Evolutionary conservation across 2,329 filamentous ascomycete genomes (phyloP), one percentile per base, ranked within the genome.

Genomic region (Fusarium sp.): DNA sequence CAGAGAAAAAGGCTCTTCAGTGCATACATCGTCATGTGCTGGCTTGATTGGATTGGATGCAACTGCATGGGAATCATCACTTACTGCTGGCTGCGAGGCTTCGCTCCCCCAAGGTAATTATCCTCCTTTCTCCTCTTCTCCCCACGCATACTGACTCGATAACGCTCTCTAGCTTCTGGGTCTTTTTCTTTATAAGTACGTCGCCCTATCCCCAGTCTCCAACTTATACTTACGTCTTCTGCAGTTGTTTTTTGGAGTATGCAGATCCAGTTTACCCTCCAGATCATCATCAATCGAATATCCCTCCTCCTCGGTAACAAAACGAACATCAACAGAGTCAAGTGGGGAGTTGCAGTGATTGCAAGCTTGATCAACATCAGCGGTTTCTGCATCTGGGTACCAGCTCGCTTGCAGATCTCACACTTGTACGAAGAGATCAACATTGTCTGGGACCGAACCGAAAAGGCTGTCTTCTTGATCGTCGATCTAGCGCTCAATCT

Each of bases 261-360:
- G 69, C 71, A 73, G 45, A 73, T 73, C 15, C 71, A 73, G 17
- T 73, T 73, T 17, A 73, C 69, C 15, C 24, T 73, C 5, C 71
- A 73, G 33, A 73, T 73, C 18, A 73, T 73, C 49, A 73, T 73
- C 49, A 73, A 73, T 38, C 69, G 71, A 17, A 73, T 73, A 58
- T 66, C 71, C 2, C 71, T 73, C 4, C 35, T 73, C 2, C 31
- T 73, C 10, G 56, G 24, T n/a, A 70, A 66, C 48, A 73, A 73
- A 36, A 39, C 26, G 17, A 70, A 36, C 5, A 66, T 73, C 45
- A 66, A 63, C 62, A 57, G 35, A 26, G 54, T 73, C 54, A 73
- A 73, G 22, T 70, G 61, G 69, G 55, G 41, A 31, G 70, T 73
- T 7, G 69, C 70, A 2, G 1, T 58, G 3, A 64, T 73, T 18